Evolutionary conservation across 805 yeast genomes (phyloP).

Genomic region (Cyberlindnera mississippiensis): DNA sequence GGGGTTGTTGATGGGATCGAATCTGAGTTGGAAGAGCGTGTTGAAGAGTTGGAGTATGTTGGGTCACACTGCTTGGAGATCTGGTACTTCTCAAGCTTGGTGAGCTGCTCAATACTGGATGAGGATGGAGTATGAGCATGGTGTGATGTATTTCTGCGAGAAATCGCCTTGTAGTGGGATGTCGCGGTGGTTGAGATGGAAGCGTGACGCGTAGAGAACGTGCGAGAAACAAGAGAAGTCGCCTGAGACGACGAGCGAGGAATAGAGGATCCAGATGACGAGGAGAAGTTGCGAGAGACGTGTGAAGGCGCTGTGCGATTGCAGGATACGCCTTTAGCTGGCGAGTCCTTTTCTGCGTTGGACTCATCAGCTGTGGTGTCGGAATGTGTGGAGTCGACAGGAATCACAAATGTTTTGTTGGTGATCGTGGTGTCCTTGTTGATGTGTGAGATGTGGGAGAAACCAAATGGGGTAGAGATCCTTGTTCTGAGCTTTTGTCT

Average conservation of each 20-base stretch:
- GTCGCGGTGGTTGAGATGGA: slow-evolving; percentile 27
- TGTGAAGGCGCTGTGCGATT: slow-evolving; percentile 17
- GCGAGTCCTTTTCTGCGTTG: neutral
- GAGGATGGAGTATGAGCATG: slow-evolving; percentile 15
- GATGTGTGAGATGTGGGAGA: slow-evolving; percentile 39
- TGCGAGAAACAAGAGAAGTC: slow-evolving; percentile 18
- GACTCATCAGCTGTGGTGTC: neutral
- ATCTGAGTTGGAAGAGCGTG: neutral
- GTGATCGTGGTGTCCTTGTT: slow-evolving; percentile 25
- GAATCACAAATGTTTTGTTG: slow-evolving; percentile 15
- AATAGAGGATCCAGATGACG: slow-evolving; percentile 3
- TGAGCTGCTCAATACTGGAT: slow-evolving; percentile 23
- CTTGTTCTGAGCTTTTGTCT: slow-evolving; percentile 14
- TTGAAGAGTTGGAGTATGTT: slow-evolving; percentile 6
- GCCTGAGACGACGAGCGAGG: slow-evolving; percentile 22
- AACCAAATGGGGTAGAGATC: slow-evolving; percentile 37
- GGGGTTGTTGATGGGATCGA: neutral
- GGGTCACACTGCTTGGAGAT: slow-evolving; percentile 19
- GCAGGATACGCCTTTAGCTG: slow-evolving; percentile 17
- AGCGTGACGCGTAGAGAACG: slow-evolving; percentile 14
- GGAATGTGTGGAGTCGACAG: neutral
- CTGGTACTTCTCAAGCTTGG: slow-evolving; percentile 23
- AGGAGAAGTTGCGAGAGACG: neutral
- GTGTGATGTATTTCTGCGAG: slow-evolving; percentile 13
- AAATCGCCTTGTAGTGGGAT: slow-evolving; percentile 6